Evolutionary conservation across 2,329 filamentous ascomycete genomes (phyloP).

Genomic region (Trichophyton benhamiae): DNA sequence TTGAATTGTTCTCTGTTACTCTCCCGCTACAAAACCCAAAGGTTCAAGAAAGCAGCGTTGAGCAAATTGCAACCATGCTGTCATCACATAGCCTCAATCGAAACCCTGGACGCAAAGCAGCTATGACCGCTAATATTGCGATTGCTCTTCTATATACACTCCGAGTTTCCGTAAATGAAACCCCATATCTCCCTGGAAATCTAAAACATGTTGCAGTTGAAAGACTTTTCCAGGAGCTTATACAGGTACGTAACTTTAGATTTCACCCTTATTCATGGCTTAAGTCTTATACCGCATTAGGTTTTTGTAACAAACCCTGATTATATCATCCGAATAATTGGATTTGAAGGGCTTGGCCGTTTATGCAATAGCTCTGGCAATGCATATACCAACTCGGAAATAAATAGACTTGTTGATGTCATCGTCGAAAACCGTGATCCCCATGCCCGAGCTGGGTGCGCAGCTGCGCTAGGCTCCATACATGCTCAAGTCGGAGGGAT

Average conservation of each 20-base stretch:
- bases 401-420: conserved; percentile 84
- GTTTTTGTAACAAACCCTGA: conserved; percentile 72
- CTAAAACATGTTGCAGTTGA: conserved; percentile 65
- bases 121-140: conserved; percentile 81
- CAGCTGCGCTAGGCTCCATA: conserved; percentile 83
- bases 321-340: conserved; percentile 71
- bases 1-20: conserved; percentile 82
- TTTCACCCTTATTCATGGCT: background rate
- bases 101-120: conserved; percentile 76
- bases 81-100: conserved; percentile 66
- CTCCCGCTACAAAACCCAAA: conserved; percentile 80
- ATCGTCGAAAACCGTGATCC: conserved; percentile 91
- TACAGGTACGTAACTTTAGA: conserved; percentile 52
- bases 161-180: conserved; percentile 74
- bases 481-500: conserved; percentile 94
- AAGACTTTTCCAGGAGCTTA: conserved; percentile 53
- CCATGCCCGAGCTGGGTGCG: conserved; percentile 83
- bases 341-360: conserved; percentile 72
- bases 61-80: conserved; percentile 85
- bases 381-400: conserved; percentile 73
- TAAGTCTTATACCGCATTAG: conserved; percentile 18
- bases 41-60: conserved; percentile 89
- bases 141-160: conserved; percentile 67
- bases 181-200: conserved; percentile 57
- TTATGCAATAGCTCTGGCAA: conserved; percentile 79